phyloP scores from a whole-genome alignment of 2,329 filamentous ascomycete genomes.

The Penicillium brevicompactum region DNA sequence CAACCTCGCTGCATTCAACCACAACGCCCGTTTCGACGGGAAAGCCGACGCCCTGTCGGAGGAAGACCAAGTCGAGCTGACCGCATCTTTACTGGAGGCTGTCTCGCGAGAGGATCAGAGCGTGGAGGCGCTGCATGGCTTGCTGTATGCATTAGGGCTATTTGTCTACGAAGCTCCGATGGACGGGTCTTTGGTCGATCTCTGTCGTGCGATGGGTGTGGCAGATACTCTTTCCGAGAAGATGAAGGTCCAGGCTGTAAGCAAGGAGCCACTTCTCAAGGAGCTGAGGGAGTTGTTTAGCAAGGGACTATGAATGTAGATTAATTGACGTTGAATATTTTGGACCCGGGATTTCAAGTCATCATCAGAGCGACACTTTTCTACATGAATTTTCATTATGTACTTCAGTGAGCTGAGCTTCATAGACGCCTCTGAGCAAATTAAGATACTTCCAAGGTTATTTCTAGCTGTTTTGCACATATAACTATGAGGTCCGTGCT shows the following conservation, averaged over 20 bases:
- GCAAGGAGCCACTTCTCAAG: constrained; percentile 59
- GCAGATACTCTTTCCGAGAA: constrained; percentile 62
- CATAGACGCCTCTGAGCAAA: no score
- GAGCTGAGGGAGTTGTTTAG: constrained; percentile 51
- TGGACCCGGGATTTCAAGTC: no score
- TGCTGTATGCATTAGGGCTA: constrained; percentile 74
- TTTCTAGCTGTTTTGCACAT: no score
- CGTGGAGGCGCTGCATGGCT: constrained; percentile 72
- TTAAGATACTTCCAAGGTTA: no score
- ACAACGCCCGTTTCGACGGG: constrained; percentile 62
- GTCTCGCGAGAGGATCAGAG: constrained; percentile 57
- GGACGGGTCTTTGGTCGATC: constrained; percentile 75
- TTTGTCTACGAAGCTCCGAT: constrained; percentile 70
- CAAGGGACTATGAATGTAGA: constrained; percentile 33
- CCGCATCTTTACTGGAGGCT: constrained; percentile 78
- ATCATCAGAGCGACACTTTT: no score
- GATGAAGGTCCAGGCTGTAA: constrained; percentile 55
- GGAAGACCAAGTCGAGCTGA: constrained; percentile 75
- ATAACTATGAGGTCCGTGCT: no score
- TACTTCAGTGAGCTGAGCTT: no score
- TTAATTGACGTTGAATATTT: no score
- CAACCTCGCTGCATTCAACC: constrained; percentile 75
- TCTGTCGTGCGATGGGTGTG: constrained; percentile 78
- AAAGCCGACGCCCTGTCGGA: constrained; percentile 63
- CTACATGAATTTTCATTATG: no score